Conservation (phyloP, 2,329 filamentous ascomycete genomes). For the Sporothrix pseudoabietina region DNA sequence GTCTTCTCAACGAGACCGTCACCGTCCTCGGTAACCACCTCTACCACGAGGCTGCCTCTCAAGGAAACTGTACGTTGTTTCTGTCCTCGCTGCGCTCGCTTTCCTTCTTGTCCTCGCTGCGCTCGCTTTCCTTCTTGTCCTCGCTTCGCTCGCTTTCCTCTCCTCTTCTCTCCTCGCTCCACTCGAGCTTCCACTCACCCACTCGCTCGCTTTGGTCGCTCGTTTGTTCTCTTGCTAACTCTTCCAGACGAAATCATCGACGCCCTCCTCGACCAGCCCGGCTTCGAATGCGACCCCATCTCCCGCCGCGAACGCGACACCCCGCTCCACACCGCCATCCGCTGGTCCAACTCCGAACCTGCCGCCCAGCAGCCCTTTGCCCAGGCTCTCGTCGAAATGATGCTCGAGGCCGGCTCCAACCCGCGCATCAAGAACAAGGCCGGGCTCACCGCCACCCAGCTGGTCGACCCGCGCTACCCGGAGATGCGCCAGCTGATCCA, state of each 20-base stretch:
- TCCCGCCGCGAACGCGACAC: slow-evolving; percentile 74
- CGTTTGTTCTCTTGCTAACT: not conserved
- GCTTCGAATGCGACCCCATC: slow-evolving; percentile 80
- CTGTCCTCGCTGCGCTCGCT: not conserved
- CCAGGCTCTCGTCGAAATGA: slow-evolving; percentile 70
- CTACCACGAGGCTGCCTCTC: slow-evolving; percentile 83
- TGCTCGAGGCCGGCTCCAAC: slow-evolving; percentile 74
- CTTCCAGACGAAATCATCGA: slow-evolving; percentile 74
- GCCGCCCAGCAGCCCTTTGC: slow-evolving; percentile 66
- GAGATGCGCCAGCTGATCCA: slow-evolving; percentile 65
- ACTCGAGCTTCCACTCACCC: not conserved
- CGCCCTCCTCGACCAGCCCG: slow-evolving; percentile 77
- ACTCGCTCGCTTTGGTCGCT: not conserved
- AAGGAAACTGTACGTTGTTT: slow-evolving; percentile 73
- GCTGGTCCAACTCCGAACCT: slow-evolving; percentile 71
- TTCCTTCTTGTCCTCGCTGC: not conserved
- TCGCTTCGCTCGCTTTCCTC: not conserved
- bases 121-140: not conserved
- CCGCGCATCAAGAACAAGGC: slow-evolving; percentile 67
- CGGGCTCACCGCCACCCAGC: slow-evolving; percentile 69
- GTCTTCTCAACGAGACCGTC: slow-evolving; percentile 80
- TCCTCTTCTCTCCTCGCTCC: not conserved
- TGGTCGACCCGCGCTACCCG: slow-evolving; percentile 71
- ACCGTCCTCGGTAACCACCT: slow-evolving; percentile 86
- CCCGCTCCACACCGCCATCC: slow-evolving; percentile 75